Conservation (phyloP, 2,329 filamentous ascomycete genomes). For the Aspergillus carbonarius region DNA sequence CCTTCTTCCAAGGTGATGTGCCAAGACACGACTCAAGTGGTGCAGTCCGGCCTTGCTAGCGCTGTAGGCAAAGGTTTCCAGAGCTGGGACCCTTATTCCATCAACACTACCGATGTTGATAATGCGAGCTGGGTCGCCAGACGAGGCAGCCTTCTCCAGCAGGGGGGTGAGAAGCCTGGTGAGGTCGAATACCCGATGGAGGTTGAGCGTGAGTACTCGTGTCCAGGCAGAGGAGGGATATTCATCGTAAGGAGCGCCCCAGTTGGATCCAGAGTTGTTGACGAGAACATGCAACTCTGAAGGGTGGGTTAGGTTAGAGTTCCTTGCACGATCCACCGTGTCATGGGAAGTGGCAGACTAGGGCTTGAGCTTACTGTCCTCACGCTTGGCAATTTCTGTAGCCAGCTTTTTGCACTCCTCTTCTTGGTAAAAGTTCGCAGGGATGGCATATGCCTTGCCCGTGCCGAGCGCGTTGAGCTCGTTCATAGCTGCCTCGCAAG, state of each 20-base stretch:
- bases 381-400: conserved; percentile 49
- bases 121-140: conserved; percentile 47
- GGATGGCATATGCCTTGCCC: conserved; percentile 52
- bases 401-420: conserved; percentile 51
- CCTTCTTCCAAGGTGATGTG: conserved; percentile 51
- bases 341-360: neutral
- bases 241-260: conserved; percentile 58
- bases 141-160: conserved; percentile 47
- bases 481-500: conserved; percentile 47
- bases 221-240: conserved; percentile 60
- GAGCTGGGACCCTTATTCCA: conserved; percentile 53
- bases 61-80: conserved; percentile 55
- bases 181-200: conserved; percentile 54
- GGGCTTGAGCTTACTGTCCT: conserved; percentile 52
- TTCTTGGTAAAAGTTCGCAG: conserved; percentile 54
- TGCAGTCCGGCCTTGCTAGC: conserved; percentile 55
- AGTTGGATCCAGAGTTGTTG: conserved; percentile 56
- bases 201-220: conserved; percentile 56
- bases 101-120: conserved; percentile 58
- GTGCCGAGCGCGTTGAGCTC: conserved; percentile 54
- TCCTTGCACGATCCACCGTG: neutral
- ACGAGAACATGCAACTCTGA: conserved; percentile 51
- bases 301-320: neutral
- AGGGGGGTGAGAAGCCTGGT: conserved; percentile 49
- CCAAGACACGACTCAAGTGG: conserved; percentile 53